phyloP scores from a whole-genome alignment of 371 early-diverging fungal genomes.

The Mucor circinelloides region DNA sequence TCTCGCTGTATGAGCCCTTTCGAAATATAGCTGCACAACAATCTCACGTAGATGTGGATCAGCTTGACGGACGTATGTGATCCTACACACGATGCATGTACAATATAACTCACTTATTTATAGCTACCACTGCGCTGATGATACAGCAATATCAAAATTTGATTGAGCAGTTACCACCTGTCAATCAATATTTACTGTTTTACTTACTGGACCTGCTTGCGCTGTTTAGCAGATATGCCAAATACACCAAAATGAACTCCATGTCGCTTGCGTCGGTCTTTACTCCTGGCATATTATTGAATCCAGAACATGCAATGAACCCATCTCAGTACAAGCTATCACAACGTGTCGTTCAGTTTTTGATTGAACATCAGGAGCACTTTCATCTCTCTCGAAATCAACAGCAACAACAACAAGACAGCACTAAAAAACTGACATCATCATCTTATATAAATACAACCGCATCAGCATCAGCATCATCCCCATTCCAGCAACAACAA shows the following conservation, averaged over 20 bases:
- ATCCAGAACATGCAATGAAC: slow-evolving; percentile 54
- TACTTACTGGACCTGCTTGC: slow-evolving; percentile 62
- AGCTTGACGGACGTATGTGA: background rate
- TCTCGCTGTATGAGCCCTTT: slow-evolving; percentile 56
- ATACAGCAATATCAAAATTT: slow-evolving; percentile 46
- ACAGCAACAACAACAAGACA: background rate
- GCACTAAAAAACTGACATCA: background rate
- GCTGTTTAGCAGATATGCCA: slow-evolving; percentile 49
- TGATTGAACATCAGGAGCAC: slow-evolving; percentile 50
- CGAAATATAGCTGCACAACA: slow-evolving; percentile 32
- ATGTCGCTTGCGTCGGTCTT: slow-evolving; percentile 57
- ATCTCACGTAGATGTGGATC: background rate
- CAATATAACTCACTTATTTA: slow-evolving; percentile 23
- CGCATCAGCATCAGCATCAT: background rate
- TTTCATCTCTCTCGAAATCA: slow-evolving; percentile 28
- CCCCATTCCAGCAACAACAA: background rate
- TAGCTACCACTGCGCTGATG: slow-evolving; percentile 20
- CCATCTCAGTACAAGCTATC: slow-evolving; percentile 58
- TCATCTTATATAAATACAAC: background rate
- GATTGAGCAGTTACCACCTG: slow-evolving; percentile 52
- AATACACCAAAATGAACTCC: slow-evolving; percentile 25
- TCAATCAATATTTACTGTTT: slow-evolving; percentile 61
- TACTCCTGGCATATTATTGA: slow-evolving; percentile 62
- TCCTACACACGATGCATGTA: background rate
- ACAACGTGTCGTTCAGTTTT: slow-evolving; percentile 53